Conservation (phyloP, 805 yeast species). For the Candida nemodendra region DNA sequence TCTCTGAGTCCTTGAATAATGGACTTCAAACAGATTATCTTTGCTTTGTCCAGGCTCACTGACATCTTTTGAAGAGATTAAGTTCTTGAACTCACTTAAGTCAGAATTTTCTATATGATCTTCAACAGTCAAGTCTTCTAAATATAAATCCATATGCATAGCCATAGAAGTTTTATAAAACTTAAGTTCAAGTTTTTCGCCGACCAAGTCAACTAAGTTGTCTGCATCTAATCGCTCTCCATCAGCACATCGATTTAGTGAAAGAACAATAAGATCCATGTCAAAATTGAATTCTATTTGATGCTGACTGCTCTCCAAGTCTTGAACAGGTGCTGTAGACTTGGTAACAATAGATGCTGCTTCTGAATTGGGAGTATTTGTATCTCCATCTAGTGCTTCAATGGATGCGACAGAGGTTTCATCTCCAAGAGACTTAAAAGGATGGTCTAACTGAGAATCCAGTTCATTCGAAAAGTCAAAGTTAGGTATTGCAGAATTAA, state of each 20-base stretch:
- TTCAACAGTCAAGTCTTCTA: conserved; percentile 66
- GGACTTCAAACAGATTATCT: conserved; percentile 56
- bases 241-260: conserved; percentile 67
- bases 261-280: conserved; percentile 60
- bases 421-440: conserved; percentile 26
- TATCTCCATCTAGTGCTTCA: conserved; percentile 16
- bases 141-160: conserved; percentile 62
- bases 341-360: conserved; percentile 9
- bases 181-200: conserved; percentile 61
- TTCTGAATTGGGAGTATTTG: conserved; percentile 15
- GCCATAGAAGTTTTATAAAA: conserved; percentile 58
- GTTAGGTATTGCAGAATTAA: conserved; percentile 67
- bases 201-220: conserved; percentile 68
- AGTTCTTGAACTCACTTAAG: conserved; percentile 59
- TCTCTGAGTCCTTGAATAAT: conserved; percentile 59
- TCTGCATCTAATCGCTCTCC: conserved; percentile 59
- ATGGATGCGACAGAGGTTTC: conserved; percentile 13
- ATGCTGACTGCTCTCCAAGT: conserved; percentile 45
- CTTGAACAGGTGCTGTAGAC: conserved; percentile 2
- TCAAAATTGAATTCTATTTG: conserved; percentile 69
- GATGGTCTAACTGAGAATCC: conserved; percentile 10
- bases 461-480: conserved; percentile 28
- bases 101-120: conserved; percentile 71
- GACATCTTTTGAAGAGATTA: conserved; percentile 63
- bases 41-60: conserved; percentile 34